phyloP scores from a whole-genome alignment of 495 filamentous ascomycete genomes.

The Penicillium malachiteum region DNA sequence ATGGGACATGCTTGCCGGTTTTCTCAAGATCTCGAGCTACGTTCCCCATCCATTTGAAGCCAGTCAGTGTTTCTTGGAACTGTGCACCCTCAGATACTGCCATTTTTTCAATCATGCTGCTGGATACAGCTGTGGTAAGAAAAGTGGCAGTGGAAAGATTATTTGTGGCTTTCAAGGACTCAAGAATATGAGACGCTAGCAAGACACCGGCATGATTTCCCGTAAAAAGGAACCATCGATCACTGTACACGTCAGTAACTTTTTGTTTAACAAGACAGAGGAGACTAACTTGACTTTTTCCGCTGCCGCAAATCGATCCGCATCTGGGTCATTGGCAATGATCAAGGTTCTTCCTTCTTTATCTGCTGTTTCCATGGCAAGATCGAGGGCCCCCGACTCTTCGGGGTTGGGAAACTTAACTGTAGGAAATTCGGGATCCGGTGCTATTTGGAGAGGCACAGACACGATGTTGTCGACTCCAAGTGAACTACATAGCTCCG shows the following conservation, averaged over 20 bases:
- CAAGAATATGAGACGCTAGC: constrained; percentile 57
- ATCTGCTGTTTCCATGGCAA: constrained; percentile 59
- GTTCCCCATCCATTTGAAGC: constrained; percentile 73
- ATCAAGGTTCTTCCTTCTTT: constrained; percentile 48
- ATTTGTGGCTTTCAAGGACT: constrained; percentile 31
- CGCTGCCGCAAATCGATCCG: constrained; percentile 68
- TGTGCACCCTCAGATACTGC: constrained; percentile 55
- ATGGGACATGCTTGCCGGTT: constrained; percentile 52
- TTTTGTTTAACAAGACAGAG: background rate
- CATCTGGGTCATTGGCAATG: constrained; percentile 70
- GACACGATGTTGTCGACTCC: constrained; percentile 44
- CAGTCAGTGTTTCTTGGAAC: constrained; percentile 66
- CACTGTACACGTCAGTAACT: constrained; percentile 21
- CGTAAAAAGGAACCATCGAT: constrained; percentile 62
- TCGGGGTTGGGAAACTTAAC: constrained; percentile 73
- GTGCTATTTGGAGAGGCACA: constrained; percentile 52
- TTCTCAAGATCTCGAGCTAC: constrained; percentile 42
- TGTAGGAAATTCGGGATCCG: constrained; percentile 69
- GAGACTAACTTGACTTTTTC: constrained; percentile 53
- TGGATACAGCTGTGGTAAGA: constrained; percentile 64
- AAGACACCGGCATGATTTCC: constrained; percentile 70
- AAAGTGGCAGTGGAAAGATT: constrained; percentile 47
- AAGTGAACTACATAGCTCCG: constrained; percentile 42
- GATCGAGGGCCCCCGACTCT: constrained; percentile 65
- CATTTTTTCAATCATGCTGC: constrained; percentile 62